Percentiles rank a stretch among this genome's conserved stretches.
phyloP scores from a whole-genome alignment of 192 early-diverging fungal genomes.

The Rhizoclosmatium sp. region DNA sequence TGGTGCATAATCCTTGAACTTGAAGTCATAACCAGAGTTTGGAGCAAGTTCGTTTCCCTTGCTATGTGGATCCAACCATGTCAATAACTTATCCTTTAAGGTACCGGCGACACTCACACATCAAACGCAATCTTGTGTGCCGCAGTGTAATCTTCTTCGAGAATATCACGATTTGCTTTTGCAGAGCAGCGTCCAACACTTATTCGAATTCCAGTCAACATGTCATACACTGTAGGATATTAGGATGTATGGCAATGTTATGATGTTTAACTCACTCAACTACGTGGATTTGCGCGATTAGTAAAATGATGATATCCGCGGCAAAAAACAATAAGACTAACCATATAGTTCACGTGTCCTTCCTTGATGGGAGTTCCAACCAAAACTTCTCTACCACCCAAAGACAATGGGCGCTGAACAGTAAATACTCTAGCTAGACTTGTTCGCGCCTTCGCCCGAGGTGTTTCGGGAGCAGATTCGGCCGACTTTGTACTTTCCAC shows the following conservation, averaged over 20 bases:
- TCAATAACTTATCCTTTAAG: neutral
- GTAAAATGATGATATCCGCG: too few species aligned
- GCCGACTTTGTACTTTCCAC: neutral
- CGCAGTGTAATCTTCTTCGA: conserved; percentile 81
- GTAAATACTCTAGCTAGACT: neutral
- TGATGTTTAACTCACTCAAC: too few species aligned
- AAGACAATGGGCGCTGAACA: neutral
- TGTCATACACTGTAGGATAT: conserved; percentile 85
- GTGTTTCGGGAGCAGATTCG: conserved; percentile 1
- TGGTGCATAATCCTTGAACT: conserved; percentile 99
- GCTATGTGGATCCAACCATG: conserved; percentile 40
- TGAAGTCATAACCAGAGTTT: conserved; percentile 94
- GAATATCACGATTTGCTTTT: conserved; percentile 75
- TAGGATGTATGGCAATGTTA: neutral
- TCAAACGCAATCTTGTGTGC: conserved; percentile 97
- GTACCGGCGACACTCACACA: conserved; percentile 61
- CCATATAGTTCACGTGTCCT: conserved; percentile 93
- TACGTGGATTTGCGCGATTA: neutral
- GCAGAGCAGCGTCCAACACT: conserved; percentile 89
- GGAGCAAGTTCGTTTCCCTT: conserved; percentile 96
- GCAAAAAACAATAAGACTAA: neutral
- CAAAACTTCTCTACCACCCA: conserved; percentile 53
- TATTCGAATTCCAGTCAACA: conserved; percentile 96
- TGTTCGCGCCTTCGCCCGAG: neutral
- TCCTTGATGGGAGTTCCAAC: conserved; percentile 90